Conservation (phyloP, 768 basidiomycete genomes). For the Serendipita indica region DNA sequence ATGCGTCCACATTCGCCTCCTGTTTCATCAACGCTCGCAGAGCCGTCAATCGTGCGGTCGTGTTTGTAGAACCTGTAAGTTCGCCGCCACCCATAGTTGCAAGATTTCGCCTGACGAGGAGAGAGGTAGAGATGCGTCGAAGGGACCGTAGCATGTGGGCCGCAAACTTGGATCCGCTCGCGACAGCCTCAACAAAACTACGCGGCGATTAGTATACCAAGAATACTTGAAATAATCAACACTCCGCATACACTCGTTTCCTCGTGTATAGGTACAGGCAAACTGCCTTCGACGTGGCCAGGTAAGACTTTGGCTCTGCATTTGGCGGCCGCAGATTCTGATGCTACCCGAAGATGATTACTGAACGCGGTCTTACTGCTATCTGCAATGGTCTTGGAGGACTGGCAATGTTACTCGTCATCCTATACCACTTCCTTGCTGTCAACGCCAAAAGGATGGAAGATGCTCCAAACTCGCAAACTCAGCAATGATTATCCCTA, state of each 20-base stretch:
- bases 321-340: neutral
- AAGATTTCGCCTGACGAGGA: neutral
- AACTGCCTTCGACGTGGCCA: slow-evolving; percentile 3
- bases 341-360: neutral
- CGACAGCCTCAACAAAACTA: neutral
- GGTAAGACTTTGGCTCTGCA: neutral
- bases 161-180: neutral
- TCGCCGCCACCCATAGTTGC: neutral
- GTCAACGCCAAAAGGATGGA: slow-evolving; percentile 22
- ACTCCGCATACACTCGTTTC: neutral
- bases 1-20: slow-evolving; percentile 44
- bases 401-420: slow-evolving; percentile 26
- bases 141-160: neutral
- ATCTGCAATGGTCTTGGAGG: slow-evolving; percentile 19
- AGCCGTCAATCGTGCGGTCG: slow-evolving; percentile 42
- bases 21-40: slow-evolving; percentile 59
- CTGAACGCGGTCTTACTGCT: slow-evolving; percentile 1
- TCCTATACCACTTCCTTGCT: slow-evolving; percentile 27
- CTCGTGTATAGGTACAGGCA: neutral
- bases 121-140: neutral
- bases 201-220: neutral
- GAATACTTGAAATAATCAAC: neutral
- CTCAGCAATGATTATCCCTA: no score
- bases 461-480: neutral
- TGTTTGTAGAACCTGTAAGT: slow-evolving; percentile 24